phyloP scores from a whole-genome alignment of 768 basidiomycete genomes.

The Suillus spraguei region DNA sequence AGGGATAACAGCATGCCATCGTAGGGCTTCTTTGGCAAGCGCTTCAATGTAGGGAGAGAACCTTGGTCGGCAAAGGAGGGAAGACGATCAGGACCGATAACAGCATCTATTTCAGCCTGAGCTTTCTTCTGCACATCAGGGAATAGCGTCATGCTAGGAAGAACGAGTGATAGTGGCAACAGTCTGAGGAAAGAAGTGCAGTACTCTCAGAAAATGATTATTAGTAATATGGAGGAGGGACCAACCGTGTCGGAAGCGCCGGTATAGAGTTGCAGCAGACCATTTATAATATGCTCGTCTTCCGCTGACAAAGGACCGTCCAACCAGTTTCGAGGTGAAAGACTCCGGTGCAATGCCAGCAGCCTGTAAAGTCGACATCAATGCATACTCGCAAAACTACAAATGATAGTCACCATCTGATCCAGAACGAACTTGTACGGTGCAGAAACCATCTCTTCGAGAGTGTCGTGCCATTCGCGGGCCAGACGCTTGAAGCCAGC shows the following conservation, averaged over 20 bases:
- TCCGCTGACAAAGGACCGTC: slow-evolving; percentile 50
- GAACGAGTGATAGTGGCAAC: slow-evolving; percentile 16
- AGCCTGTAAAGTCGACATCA: slow-evolving; percentile 38
- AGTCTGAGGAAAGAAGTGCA: neutral
- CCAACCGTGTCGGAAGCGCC: slow-evolving; percentile 17
- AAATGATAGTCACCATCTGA: slow-evolving; percentile 46
- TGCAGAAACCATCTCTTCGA: slow-evolving; percentile 56
- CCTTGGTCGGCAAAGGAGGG: slow-evolving; percentile 62
- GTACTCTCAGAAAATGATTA: neutral
- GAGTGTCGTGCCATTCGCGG: slow-evolving; percentile 52
- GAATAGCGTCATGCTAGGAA: slow-evolving; percentile 12
- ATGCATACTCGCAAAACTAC: neutral
- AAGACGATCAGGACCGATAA: slow-evolving; percentile 60
- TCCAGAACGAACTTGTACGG: slow-evolving; percentile 63
- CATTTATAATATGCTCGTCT: slow-evolving; percentile 63
- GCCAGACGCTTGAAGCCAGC: slow-evolving; percentile 57
- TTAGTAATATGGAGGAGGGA: neutral
- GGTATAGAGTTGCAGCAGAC: slow-evolving; percentile 44
- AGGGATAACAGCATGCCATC: slow-evolving; percentile 45
- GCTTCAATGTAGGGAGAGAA: slow-evolving; percentile 60
- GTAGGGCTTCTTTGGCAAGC: slow-evolving; percentile 56
- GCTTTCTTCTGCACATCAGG: slow-evolving; percentile 58
- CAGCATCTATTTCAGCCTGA: slow-evolving; percentile 61
- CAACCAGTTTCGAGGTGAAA: slow-evolving; percentile 59
- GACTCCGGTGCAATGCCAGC: slow-evolving; percentile 51